Evolutionary conservation across 2,329 filamentous ascomycete genomes (phyloP).

Genomic region (Scedosporium dehoogii): DNA sequence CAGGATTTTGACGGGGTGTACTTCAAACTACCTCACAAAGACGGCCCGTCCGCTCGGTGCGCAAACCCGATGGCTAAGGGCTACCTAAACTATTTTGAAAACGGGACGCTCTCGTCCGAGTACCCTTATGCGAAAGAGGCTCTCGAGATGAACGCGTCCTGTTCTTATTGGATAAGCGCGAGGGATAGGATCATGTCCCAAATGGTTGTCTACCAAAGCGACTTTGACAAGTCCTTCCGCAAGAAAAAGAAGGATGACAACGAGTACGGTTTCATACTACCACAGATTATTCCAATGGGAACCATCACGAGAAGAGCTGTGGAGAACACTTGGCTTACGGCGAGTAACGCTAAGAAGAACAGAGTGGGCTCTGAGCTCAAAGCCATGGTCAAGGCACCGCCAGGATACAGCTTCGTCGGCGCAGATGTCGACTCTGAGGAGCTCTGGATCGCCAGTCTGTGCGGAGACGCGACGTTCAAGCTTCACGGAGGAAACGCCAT

Average conservation of each 20-base stretch:
- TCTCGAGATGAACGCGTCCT: slow-evolving; percentile 95
- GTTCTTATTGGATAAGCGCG: slow-evolving; percentile 98
- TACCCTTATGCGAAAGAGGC: slow-evolving; percentile 88
- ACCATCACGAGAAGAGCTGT: slow-evolving; percentile 91
- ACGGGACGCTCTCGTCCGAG: slow-evolving; percentile 76
- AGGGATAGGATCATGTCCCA: slow-evolving; percentile 90
- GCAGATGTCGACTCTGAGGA: slow-evolving; percentile 97
- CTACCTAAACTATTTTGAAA: slow-evolving; percentile 85
- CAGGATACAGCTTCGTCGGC: slow-evolving; percentile 87
- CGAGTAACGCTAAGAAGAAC: slow-evolving; percentile 93
- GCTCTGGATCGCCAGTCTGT: slow-evolving; percentile 92
- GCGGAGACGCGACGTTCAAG: slow-evolving; percentile 90
- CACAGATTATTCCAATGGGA: slow-evolving; percentile 96
- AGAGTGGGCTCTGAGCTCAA: slow-evolving; percentile 95
- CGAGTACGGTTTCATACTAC: slow-evolving; percentile 68
- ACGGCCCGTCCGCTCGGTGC: slow-evolving; percentile 78
- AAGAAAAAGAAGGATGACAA: slow-evolving; percentile 13
- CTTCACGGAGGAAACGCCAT: slow-evolving; percentile 94
- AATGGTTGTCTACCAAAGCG: slow-evolving; percentile 79
- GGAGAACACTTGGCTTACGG: slow-evolving; percentile 97
- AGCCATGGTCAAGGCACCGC: slow-evolving; percentile 87
- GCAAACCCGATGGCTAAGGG: slow-evolving; percentile 82
- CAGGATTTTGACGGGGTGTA: slow-evolving; percentile 60
- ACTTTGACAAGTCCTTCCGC: slow-evolving; percentile 22
- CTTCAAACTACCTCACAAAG: slow-evolving; percentile 94